Base-by-base conservation (phyloP, 257 asterid species). In the Solanum habrochaites region DNA sequence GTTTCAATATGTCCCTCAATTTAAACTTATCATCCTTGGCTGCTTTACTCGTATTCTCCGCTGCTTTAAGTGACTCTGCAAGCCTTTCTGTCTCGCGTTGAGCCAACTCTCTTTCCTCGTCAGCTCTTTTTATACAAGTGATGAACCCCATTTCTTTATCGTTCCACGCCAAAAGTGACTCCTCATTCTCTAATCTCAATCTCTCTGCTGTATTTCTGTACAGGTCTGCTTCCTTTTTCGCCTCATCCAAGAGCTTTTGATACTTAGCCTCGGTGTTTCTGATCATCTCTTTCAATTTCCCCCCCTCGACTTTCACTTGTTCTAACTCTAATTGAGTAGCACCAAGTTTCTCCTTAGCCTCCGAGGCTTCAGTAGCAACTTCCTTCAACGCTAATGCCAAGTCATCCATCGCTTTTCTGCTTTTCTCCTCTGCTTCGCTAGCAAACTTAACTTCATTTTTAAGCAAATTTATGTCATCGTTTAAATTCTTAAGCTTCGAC, bases 71-170 rank as follows among this genome's bases (percentile, higher is more conserved):
- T 0, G 67, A 56, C 37, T 58, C 78, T 2, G 77, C 66, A 12
- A 86, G 82, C 82, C 66, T 84, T 71, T 39, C 47, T 9, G 25
- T 42, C 87, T 87, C 89, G 27, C 91, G 92, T 52, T 93, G 94
- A 2, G 93, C 89, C 4, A 86, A 8, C 94, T 95, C n/a, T 80
- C 87, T 90, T 84, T 97, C 99, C 60, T 96, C 97, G 39, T 96
- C 99, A 0, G 96, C 96, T 84, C 90, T 29, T 56, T 94, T 97
- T 47, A 97, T 93, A 86, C 99, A 95, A 37, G 91, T 89, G 6
- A 96, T 94, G 83, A 96, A 93, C 2, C 98, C 97, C 91, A 95
- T 92, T 78, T 97, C 99, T 82, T 96, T 97, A 21, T 92, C 99
- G 4, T 92, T 96, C 99, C 96, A 97, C 0, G 99, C 98, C 64